Percentiles rank a stretch among this genome's conserved stretches.
phyloP scores from a whole-genome alignment of 352 stramenopile genomes.

The Paralagenidium karlingii region DNA sequence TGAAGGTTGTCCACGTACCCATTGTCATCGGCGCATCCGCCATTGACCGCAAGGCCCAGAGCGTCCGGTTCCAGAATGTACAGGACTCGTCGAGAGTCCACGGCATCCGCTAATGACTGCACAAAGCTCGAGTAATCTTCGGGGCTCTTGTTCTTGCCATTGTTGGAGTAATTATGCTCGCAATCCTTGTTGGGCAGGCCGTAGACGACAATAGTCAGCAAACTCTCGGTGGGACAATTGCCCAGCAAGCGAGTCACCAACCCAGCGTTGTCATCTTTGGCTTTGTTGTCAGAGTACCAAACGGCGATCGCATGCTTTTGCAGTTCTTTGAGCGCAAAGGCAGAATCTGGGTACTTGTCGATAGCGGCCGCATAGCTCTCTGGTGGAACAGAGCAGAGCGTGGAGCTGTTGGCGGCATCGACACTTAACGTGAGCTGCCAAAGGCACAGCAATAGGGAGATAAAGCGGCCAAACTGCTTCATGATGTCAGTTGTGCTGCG shows the following conservation, averaged over 20 bases:
- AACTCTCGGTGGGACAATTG: slow-evolving; percentile 14
- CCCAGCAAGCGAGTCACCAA: slow-evolving; percentile 10
- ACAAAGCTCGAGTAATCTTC: slow-evolving; percentile 6
- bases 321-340: slow-evolving; percentile 17
- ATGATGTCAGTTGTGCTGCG: too few species aligned
- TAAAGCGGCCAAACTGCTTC: too few species aligned
- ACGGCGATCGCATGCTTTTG: slow-evolving; percentile 41
- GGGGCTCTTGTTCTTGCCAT: slow-evolving; percentile 2
- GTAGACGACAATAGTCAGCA: slow-evolving; percentile 16
- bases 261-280: slow-evolving; percentile 28
- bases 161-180: slow-evolving; percentile 2
- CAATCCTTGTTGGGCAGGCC: slow-evolving; percentile 9
- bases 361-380: slow-evolving; percentile 30
- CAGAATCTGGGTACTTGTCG: slow-evolving; percentile 19
- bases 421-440: too few species aligned
- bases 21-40: slow-evolving; percentile 24
- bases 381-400: slow-evolving; percentile 33
- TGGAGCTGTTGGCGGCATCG: too few species aligned
- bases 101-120: slow-evolving; percentile 1
- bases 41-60: slow-evolving; percentile 6
- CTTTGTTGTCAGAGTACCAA: slow-evolving; percentile 47
- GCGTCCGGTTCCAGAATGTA: slow-evolving; percentile 6
- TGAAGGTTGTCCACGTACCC: slow-evolving; percentile 2
- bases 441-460: too few species aligned
- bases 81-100: not conserved